A percentile compares a stretch with the other conserved stretches of the same genome.
phyloP scores from a whole-genome alignment of 768 basidiomycete species.

The Punctularia strigosozonata region DNA sequence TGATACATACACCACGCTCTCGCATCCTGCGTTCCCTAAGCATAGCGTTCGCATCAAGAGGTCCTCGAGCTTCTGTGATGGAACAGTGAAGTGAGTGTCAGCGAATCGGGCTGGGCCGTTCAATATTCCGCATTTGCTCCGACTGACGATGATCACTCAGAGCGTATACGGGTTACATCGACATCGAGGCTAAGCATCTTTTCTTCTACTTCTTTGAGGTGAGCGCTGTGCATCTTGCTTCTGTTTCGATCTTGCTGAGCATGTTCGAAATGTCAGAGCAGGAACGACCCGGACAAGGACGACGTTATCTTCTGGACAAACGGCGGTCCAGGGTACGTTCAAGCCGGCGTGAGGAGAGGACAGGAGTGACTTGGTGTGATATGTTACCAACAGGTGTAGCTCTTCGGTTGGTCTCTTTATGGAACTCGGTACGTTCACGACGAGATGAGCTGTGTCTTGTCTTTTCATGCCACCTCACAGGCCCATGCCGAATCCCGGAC shows the following conservation, averaged over 20 bases:
- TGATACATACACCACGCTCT: constrained; percentile 24
- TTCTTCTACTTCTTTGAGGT: constrained; percentile 75
- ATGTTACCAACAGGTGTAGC: too few relatives aligned
- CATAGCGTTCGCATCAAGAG: constrained; percentile 31
- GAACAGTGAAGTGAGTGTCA: constrained; percentile 17
- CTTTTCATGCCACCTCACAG: constrained; percentile 18
- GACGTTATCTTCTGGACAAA: constrained; percentile 49
- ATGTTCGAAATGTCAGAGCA: too few relatives aligned
- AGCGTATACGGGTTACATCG: constrained; percentile 57
- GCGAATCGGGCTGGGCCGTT: not conserved
- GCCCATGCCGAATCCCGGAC: constrained; percentile 55
- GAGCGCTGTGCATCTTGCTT: not conserved
- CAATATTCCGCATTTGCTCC: not conserved
- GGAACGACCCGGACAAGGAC: constrained; percentile 44
- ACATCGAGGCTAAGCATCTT: constrained; percentile 49
- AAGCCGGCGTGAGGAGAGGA: too few relatives aligned
- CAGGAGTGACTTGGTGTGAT: too few relatives aligned
- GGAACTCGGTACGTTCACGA: constrained; percentile 22
- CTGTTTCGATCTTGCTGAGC: too few relatives aligned
- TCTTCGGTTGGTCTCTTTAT: constrained; percentile 26
- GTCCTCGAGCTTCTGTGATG: constrained; percentile 31
- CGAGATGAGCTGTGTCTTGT: too few relatives aligned
- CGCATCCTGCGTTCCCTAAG: constrained; percentile 32
- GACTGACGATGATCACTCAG: constrained; percentile 15
- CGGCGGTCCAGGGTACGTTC: constrained; percentile 36